A percentile compares a stretch with the other conserved stretches of the same genome.
Evolutionary conservation across 306 rosid genomes (phyloP).

Genomic region (Calophaca sinica): DNA sequence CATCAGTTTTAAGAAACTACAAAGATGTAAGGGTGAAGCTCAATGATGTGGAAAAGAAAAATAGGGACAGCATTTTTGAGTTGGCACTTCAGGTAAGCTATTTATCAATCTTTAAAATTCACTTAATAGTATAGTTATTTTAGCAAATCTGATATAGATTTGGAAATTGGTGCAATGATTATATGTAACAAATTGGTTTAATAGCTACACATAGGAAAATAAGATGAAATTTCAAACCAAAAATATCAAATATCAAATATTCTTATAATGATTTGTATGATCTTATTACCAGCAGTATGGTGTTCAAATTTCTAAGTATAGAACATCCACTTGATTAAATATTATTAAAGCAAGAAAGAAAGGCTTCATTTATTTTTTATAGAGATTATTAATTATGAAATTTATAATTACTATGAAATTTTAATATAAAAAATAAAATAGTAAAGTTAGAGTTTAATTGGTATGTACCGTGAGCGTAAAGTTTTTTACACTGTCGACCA

Average conservation of each 20-base stretch:
- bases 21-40: conserved; percentile 76
- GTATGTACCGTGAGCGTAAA: too few species aligned
- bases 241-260: too few species aligned
- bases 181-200: neutral
- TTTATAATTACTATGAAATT: neutral
- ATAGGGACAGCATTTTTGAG: conserved; percentile 74
- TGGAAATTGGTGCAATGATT: neutral
- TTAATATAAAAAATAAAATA: too few species aligned
- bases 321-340: conserved; percentile 8
- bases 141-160: conserved; percentile 5
- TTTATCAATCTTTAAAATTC: neutral
- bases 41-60: conserved; percentile 75
- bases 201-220: neutral
- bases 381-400: neutral
- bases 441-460: too few species aligned
- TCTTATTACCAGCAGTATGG: too few species aligned
- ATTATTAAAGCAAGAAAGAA: neutral
- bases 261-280: too few species aligned
- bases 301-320: too few species aligned
- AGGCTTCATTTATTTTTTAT: neutral
- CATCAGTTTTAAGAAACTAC: conserved; percentile 77
- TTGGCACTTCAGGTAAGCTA: conserved; percentile 66
- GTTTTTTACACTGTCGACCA: too few species aligned
- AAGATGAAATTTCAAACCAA: neutral
- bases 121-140: conserved; percentile 16